phyloP scores from a whole-genome alignment of 2,329 filamentous ascomycete genomes.

The Elsinoe batatas region DNA sequence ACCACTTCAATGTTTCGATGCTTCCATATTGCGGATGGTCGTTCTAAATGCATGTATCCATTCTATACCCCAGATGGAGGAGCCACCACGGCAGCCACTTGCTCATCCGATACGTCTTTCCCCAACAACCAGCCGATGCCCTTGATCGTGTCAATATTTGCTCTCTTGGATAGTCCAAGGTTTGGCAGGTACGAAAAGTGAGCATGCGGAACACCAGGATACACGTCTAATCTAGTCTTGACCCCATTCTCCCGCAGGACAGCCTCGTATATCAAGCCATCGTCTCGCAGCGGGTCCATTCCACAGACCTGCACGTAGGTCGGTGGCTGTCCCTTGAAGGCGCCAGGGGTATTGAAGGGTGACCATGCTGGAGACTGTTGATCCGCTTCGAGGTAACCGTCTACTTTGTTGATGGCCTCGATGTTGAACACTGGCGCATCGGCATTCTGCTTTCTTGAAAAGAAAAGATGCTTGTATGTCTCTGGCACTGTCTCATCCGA shows the following conservation, averaged over 20 bases:
- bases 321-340: constrained; percentile 31
- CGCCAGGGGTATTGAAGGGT: constrained; percentile 26
- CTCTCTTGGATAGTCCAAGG: constrained; percentile 21
- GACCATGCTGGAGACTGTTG: constrained; percentile 19
- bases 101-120: constrained; percentile 16
- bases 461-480: constrained; percentile 31
- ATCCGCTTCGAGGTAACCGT: constrained; percentile 13
- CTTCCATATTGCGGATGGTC: too few species aligned
- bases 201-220: constrained; percentile 35
- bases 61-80: neutral
- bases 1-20: too few species aligned
- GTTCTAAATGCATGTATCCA: neutral
- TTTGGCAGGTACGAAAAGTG: constrained; percentile 29
- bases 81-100: constrained; percentile 7
- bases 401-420: constrained; percentile 22
- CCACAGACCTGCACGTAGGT: constrained; percentile 44
- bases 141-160: constrained; percentile 23
- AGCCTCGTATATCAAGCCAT: constrained; percentile 44
- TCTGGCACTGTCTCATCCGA: constrained; percentile 28
- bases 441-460: constrained; percentile 36
- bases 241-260: constrained; percentile 37
- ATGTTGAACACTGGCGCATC: constrained; percentile 28
- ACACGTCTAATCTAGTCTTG: constrained; percentile 36
- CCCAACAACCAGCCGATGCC: constrained; percentile 30
- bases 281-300: constrained; percentile 43